Evolutionary conservation across 768 basidiomycete species (phyloP), one percentile per base, ranked within the genome.

Genomic region (Favolaschia claudopus): DNA sequence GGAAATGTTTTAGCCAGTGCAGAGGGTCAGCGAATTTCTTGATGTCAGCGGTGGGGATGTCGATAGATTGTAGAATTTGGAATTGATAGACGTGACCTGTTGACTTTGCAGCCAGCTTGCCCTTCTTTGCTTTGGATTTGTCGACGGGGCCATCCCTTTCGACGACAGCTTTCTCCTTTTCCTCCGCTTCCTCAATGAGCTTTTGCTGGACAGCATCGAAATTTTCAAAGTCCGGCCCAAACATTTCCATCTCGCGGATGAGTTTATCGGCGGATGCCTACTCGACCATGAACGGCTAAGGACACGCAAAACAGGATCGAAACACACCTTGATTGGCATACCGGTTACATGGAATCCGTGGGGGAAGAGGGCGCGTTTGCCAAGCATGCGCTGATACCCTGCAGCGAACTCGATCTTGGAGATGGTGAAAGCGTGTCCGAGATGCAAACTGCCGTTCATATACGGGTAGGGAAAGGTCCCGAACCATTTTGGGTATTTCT

Each of bases 251-350:
- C 77, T 99, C 97, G 49, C 97, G 89, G 56, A 96, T 89, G 55
- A 99, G 91, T 74, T 98, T 99, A 82, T 99, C 97, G 9, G 96
- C 82, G n/a, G 96, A 89, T 8, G 97, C 90, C 96, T 98, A 42
- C n/a, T n/a, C 37, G 19, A 40, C 14, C 55, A 40, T 17, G 17
- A 32, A 20, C 5, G 42, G 44, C 10, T 20, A 17, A 27, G 50
- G 27, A 5, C 7, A n/a, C 6, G 37, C 19, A n/a, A 28, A 47
- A 40, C 13, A 48, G 12, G 17, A 44, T 13, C 19, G 7, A 28
- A 24, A 77, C 89, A 58, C 60, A 93, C 96, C 86, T 98, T 99
- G 82, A 99, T 99, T 34, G 97, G 97, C 94, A 99, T 92, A 31
- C 97, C 97, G 6, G 97, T 99, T 67, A 92, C 93, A 77, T 99